phyloP scores from a whole-genome alignment of 768 basidiomycete species.

The Suillus bovinus region DNA sequence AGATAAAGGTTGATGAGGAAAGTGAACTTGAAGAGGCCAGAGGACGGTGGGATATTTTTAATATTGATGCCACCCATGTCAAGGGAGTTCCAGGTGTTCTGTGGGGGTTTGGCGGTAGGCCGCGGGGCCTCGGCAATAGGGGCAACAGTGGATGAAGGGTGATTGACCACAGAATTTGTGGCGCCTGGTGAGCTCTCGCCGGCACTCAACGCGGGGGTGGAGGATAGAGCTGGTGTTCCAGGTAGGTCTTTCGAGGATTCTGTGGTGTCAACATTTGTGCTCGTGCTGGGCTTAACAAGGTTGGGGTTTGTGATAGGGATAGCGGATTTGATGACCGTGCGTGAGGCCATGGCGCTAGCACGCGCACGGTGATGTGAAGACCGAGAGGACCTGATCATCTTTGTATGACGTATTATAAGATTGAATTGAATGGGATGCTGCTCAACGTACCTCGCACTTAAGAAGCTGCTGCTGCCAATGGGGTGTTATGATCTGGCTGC shows the following conservation, averaged over 20 bases:
- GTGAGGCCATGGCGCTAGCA: constrained; percentile 91
- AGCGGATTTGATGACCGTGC: constrained; percentile 82
- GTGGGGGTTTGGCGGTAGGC: constrained; percentile 65
- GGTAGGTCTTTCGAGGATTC: constrained; percentile 27
- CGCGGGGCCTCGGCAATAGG: constrained; percentile 70
- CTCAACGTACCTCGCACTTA: constrained; percentile 80
- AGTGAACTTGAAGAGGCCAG: constrained; percentile 81
- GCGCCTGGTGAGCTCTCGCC: constrained; percentile 38
- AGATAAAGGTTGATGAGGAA: constrained; percentile 95
- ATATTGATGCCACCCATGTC: constrained; percentile 97
- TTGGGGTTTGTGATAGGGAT: constrained; percentile 94
- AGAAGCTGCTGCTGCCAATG: constrained; percentile 95
- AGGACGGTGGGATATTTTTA: constrained; percentile 81
- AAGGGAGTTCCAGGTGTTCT: constrained; percentile 84
- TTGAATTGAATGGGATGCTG: constrained; percentile 6
- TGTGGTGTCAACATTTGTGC: constrained; percentile 23
- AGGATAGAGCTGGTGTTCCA: constrained; percentile 29
- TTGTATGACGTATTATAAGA: constrained; percentile 19
- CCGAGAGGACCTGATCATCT: constrained; percentile 84
- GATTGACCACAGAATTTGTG: constrained; percentile 42
- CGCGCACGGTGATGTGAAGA: constrained; percentile 94
- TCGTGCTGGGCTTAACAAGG: constrained; percentile 47
- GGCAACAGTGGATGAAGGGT: constrained; percentile 76
- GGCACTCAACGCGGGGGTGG: constrained; percentile 30
- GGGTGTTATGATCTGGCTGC: constrained; percentile 66